Base-by-base conservation (phyloP, 179 eudicot genomes). In the Carnegiea gigantea region DNA sequence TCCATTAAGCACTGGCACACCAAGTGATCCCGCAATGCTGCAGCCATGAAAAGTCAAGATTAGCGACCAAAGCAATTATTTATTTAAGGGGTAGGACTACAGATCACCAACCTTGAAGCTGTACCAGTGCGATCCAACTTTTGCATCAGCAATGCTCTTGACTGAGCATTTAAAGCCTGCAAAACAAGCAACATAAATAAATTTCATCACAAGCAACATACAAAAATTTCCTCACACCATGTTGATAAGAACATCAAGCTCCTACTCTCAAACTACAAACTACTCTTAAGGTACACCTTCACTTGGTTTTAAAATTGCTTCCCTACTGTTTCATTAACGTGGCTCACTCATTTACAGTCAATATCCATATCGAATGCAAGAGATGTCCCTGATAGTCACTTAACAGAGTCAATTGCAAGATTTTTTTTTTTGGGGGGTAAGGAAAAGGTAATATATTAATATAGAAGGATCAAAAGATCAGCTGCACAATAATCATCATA, bases 91-190 rank as follows among this genome's bases (percentile, higher is more conserved):
- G 36, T 18, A 24, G 17, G 21, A 57, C 43, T 48, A 68, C 23
- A 9, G 40, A 81, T 38, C 43, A 79, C 86, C 10, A 1, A 89
- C 91, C 88, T 85, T 18, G 87, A 79, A 81, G 89, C 84, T 43
- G 91, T 82, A 38, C 91, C 91, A 24, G 85, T 86, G 54, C 91
- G 89, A 76, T 89, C 91, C 49, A 89, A 54, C 87, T 89, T 89
- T 80, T 82, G 86, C 91, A 89, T 89, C 60, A 89, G 81, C 81
- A 87, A 60, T 74, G 89, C 89, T 79, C 91, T 85, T 28, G 91
- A 89, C 51, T 83, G 85, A 82, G 91, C 89, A 87, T 85, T 89
- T 72, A 89, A 78, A 77, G 89, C 82, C 91, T 88, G 83, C 79
- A 87, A 78, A 44, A 82, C 17, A 73, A 64, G 49, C 28, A 72